Base-by-base conservation (phyloP, 2,329 filamentous ascomycete species). In the Westerdykella aurantiaca region DNA sequence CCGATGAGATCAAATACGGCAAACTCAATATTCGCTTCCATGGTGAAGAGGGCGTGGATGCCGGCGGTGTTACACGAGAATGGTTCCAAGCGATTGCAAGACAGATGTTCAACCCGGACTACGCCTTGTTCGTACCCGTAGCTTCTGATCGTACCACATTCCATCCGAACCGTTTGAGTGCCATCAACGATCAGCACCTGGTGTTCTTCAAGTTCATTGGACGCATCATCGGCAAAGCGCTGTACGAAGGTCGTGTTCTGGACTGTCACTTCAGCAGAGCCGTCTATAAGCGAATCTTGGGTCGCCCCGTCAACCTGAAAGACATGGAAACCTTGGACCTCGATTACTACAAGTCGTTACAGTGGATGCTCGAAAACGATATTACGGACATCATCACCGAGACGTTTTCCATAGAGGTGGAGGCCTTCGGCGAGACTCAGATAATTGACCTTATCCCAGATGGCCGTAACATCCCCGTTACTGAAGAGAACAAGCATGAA, bases 201-300 rank as follows among this genome's bases (percentile, higher is more conserved):
- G 82, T 88, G 75, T 98, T 96, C 79, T 98, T 98, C 81, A 97
- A 97, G 67, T 98, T 98, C 71, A 96, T 98, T 60, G 93, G 93
- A 34, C 87, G 93, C 39, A 89, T 98, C 69, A 98, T 98, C 56
- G 94, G 93, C 59, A 98, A 98, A 71, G 93, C 93, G 31, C 77
- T 98, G 39, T 98, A 97, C 67, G 94, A 98, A 72, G 88, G 88
- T 37, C 86, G 93, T 44, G 83, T 98, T 31, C 82, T 98, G 23
- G 93, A 98, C 68, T 98, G 93, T 69, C 95, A 97, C 76, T 98
- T 98, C 74, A 97, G 91, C 71, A 84, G 93, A 63, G 94, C 94
- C 12, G 91, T 98, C 41, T 98, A 98, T 78, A 97, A 97, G 74
- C 86, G 88, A 55, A 96, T 98, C 52, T 80, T 98, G 22, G 88